Base-by-base conservation (phyloP, 192 early-diverging fungal genomes). In the Linnemannia hyalina region DNA sequence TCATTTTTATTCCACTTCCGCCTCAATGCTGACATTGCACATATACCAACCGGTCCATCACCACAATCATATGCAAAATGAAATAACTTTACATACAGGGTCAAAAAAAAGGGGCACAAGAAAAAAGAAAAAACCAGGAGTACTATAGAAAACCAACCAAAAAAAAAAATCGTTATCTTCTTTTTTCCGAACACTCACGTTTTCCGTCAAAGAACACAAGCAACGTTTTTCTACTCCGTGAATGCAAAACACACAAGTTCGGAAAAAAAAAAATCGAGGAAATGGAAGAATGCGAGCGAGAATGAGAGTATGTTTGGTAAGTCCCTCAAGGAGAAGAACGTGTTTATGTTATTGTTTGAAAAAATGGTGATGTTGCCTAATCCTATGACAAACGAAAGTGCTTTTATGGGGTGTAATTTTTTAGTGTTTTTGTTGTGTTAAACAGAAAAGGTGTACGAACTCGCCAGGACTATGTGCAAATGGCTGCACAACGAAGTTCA, bases 301-400 rank as follows among this genome's bases (percentile, higher is more conserved):
- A 32, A 29, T 29, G n/a, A 65, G 9, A 32, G 60, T 65, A 35
- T 65, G 29, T 29, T 65, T 65, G 60, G 29, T 32, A 65, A 65
- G 60, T 65, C 13, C 26, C 60, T 29, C 9, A 32, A 60, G 9
- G 10, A 29, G 11, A 65, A 10, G 29, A 29, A 32, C 60, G 9
- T 63, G 60, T 65, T 65, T 35, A 65, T 65, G 60, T 60, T 32
- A 26, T 74, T 54, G 6, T 40, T 18, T 70, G 35, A 70, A 70
- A 23, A 41, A 71, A 22, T 11, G 15, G 22, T 40, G 11, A 65
- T 29, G 49, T 52, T 52, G 49, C 29, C 26, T 29, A 65, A 65
- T 65, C 60, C 60, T 35, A 35, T 7, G 60, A 32, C 60, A 26
- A 57, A 23, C 26, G 26, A 29, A 29, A 65, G 35, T 65, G 60